These are phyloP conservation scores for Boletus barrowsii DNA, from an alignment of 768 basidiomycete genomes.

Conservation along the genomic window DNA sequence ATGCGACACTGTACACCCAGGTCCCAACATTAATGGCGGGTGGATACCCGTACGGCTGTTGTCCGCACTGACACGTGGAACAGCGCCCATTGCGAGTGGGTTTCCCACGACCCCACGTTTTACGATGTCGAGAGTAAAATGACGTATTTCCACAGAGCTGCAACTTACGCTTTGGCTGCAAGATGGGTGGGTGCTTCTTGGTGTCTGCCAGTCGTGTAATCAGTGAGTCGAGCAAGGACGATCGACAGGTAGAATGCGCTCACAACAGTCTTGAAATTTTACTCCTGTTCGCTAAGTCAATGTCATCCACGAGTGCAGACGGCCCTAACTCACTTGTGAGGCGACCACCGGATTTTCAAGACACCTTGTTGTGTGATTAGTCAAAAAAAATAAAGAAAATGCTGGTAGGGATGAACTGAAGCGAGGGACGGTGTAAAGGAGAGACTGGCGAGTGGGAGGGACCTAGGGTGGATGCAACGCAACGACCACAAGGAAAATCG, in stretches of 20 bases:
- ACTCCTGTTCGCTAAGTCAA: slow-evolving; percentile 6
- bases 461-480: slow-evolving; percentile 25
- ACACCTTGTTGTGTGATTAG: slow-evolving; percentile 21
- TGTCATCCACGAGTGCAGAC: slow-evolving; percentile 3
- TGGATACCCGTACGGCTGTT: slow-evolving; percentile 1
- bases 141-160: slow-evolving; percentile 22
- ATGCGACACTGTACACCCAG: background rate
- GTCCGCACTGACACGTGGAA: slow-evolving; percentile 14
- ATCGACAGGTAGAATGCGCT: slow-evolving; percentile 4
- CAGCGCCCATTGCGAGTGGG: slow-evolving; percentile 7
- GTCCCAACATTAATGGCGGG: background rate
- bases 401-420: slow-evolving; percentile 18
- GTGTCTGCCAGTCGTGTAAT: slow-evolving; percentile 4
- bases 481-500: slow-evolving; percentile 36
- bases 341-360: slow-evolving; percentile 10
- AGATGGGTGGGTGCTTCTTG: background rate
- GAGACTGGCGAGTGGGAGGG: slow-evolving; percentile 32
- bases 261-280: slow-evolving; percentile 12
- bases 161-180: slow-evolving; percentile 23
- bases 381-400: slow-evolving; percentile 11
- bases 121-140: slow-evolving; percentile 31
- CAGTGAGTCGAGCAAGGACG: slow-evolving; percentile 6
- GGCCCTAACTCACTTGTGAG: slow-evolving; percentile 17
- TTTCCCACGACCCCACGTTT: slow-evolving; percentile 44
- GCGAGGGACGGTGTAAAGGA: slow-evolving; percentile 35